These are phyloP conservation scores for Mortierella sp. DNA, from an alignment of 371 early-diverging fungal species.

Conservation along the genomic window DNA sequence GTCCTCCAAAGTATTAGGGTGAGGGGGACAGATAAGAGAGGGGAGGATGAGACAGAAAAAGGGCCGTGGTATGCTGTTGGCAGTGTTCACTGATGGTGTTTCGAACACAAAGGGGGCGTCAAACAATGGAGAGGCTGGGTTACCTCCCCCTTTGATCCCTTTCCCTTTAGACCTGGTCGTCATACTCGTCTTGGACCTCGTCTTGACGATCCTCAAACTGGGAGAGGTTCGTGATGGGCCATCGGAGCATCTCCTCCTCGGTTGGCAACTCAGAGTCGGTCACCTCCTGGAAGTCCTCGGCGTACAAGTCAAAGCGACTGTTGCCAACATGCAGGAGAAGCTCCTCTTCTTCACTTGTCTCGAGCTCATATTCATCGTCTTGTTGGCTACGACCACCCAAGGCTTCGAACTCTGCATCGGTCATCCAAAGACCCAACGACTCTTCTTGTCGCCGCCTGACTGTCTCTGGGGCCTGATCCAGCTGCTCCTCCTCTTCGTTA, in stretches of 20 bases:
- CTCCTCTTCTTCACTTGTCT: background rate
- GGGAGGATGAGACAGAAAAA: too few relatives aligned
- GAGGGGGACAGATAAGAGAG: too few relatives aligned
- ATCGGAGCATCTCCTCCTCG: slow-evolving; percentile 48
- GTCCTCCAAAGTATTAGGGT: too few relatives aligned
- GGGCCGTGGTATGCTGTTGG: too few relatives aligned
- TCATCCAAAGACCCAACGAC: slow-evolving; percentile 47
- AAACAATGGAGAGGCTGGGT: too few relatives aligned
- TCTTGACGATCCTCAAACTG: slow-evolving; percentile 41
- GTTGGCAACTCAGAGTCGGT: slow-evolving; percentile 9
- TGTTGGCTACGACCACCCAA: slow-evolving; percentile 1
- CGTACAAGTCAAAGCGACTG: slow-evolving; percentile 27
- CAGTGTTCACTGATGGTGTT: too few relatives aligned
- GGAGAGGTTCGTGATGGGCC: slow-evolving; percentile 34
- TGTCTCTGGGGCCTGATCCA: slow-evolving; percentile 31
- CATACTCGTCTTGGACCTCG: slow-evolving; percentile 40
- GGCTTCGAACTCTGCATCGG: slow-evolving; percentile 37
- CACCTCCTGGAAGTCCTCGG: slow-evolving; percentile 28
- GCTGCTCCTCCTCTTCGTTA: slow-evolving; percentile 34
- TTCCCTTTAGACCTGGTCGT: slow-evolving; percentile 22
- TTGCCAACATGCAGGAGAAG: slow-evolving; percentile 1
- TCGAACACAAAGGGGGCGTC: too few relatives aligned
- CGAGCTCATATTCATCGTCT: background rate
- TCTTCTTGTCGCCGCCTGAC: slow-evolving; percentile 37
- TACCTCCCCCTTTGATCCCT: too few relatives aligned